A percentile compares a stretch with the other conserved stretches of the same genome.
These are phyloP conservation scores for Mallotus japonicus DNA, from an alignment of 441 rosid species.

Conservation along the genomic window DNA sequence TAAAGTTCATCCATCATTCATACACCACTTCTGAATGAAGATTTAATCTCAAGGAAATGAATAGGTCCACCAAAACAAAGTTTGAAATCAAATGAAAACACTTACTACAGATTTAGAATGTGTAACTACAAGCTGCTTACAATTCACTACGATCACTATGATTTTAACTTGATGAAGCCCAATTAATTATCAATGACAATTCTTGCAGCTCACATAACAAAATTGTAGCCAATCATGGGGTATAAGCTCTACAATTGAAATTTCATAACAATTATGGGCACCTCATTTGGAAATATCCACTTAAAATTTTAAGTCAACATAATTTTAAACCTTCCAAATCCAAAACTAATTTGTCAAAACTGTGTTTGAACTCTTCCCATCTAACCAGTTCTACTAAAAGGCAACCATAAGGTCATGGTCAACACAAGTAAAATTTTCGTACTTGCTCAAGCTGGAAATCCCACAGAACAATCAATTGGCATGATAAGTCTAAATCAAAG, in stretches of 20 bases:
- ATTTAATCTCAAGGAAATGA: neutral
- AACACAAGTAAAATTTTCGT: neutral
- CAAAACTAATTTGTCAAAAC: neutral
- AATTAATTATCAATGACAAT: neutral
- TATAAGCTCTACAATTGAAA: neutral
- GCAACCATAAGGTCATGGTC: neutral
- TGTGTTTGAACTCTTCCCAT: neutral
- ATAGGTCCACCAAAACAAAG: neutral
- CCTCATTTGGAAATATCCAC: neutral
- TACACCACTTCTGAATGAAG: neutral
- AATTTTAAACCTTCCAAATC: neutral
- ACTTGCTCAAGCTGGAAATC: neutral
- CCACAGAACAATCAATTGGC: neutral
- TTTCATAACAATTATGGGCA: neutral
- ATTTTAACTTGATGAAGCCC: neutral
- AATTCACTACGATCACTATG: neutral
- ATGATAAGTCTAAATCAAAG: constrained; percentile 1
- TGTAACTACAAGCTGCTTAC: neutral
- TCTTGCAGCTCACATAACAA: neutral
- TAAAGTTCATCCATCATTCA: neutral
- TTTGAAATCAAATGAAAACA: neutral
- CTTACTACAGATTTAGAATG: constrained; percentile 3
- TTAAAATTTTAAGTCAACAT: neutral
- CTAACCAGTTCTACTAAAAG: constrained; percentile 1
- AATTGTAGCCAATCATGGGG: constrained; percentile 5